Conservation (phyloP, 371 early-diverging fungal genomes). For the Chytridiales sp. region DNA sequence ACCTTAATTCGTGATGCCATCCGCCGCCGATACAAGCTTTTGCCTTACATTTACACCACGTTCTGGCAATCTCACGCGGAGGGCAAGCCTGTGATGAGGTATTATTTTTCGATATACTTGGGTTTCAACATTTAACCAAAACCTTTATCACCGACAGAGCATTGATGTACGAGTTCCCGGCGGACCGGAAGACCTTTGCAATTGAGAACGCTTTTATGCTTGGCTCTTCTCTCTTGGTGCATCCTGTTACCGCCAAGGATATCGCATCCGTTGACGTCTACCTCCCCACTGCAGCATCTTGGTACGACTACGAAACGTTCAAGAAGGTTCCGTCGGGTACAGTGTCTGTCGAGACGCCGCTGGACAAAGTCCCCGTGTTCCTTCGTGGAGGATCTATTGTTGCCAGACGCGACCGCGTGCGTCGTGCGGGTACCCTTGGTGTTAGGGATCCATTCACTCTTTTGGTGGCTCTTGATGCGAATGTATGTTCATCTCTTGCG, state of each 20-base stretch:
- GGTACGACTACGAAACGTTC: slow-evolving; percentile 75
- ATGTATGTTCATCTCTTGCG: slow-evolving; percentile 13
- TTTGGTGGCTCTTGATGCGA: slow-evolving; percentile 68
- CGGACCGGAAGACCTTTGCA: slow-evolving; percentile 67
- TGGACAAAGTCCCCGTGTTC: slow-evolving; percentile 78
- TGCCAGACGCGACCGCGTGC: slow-evolving; percentile 79
- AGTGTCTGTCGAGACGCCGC: slow-evolving; percentile 61
- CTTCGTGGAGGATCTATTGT: slow-evolving; percentile 86
- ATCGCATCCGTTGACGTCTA: slow-evolving; percentile 60
- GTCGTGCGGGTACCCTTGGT: slow-evolving; percentile 82
- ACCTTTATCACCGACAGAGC: slow-evolving; percentile 51
- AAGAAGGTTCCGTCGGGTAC: slow-evolving; percentile 44
- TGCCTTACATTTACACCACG: slow-evolving; percentile 83
- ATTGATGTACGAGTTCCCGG: slow-evolving; percentile 77
- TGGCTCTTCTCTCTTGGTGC: slow-evolving; percentile 72
- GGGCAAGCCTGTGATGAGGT: slow-evolving; percentile 76
- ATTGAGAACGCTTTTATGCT: slow-evolving; percentile 85
- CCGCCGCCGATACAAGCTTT: slow-evolving; percentile 69
- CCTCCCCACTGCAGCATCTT: slow-evolving; percentile 62
- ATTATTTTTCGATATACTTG: background rate
- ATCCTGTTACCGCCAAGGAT: slow-evolving; percentile 67
- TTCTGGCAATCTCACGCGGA: slow-evolving; percentile 66
- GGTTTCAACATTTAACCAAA: background rate
- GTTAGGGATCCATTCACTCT: slow-evolving; percentile 88
- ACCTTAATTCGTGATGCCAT: slow-evolving; percentile 68